phyloP scores from a whole-genome alignment of 108 stramenopile species.

The Poteriospumella lacustris region DNA sequence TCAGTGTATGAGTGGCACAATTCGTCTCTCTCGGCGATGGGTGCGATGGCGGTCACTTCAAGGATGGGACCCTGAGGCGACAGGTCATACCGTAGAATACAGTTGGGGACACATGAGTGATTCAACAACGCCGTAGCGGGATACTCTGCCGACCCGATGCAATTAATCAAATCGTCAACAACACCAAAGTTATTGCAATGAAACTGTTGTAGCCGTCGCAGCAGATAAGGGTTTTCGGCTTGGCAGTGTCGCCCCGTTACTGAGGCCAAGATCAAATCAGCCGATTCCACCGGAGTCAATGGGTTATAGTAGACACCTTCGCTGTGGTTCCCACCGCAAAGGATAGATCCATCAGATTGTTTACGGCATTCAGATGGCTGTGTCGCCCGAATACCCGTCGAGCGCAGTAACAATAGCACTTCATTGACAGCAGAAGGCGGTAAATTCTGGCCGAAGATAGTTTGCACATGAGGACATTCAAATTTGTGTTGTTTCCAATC shows the following conservation, averaged over 20 bases:
- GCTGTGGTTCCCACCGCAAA: neutral
- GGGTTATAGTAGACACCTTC: neutral
- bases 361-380: neutral
- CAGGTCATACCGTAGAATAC: conserved; percentile 12
- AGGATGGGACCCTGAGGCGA: neutral
- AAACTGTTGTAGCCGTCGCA: neutral
- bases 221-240: neutral
- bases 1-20: neutral
- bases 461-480: neutral
- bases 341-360: neutral
- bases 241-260: neutral
- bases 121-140: neutral
- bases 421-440: neutral
- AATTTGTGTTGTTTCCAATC: neutral
- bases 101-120: conserved; percentile 13
- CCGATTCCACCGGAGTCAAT: neutral
- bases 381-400: neutral
- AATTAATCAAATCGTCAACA: conserved; percentile 17
- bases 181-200: neutral
- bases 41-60: neutral
- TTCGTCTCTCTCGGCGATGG: neutral
- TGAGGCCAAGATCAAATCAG: neutral
- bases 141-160: neutral
- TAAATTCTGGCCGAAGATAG: neutral
- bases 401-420: neutral